Conservation (phyloP, 2,329 filamentous ascomycete genomes). For the Colletotrichum filicis region DNA sequence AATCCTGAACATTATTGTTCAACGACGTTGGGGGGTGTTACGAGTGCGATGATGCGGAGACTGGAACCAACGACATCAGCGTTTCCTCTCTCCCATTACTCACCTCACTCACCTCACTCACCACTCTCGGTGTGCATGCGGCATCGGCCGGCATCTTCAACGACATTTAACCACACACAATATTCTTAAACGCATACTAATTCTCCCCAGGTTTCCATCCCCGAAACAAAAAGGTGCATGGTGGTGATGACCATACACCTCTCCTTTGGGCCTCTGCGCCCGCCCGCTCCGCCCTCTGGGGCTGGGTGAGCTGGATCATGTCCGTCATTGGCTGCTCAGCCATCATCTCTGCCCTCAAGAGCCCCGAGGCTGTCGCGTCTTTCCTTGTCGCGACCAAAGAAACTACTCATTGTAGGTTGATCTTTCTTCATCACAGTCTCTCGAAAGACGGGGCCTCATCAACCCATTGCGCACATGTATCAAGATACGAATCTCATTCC, state of each 20-base stretch:
- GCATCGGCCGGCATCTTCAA: not conserved
- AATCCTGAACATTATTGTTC: too few species aligned
- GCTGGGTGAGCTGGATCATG: conserved; percentile 54
- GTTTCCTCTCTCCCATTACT: not conserved
- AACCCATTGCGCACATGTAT: conserved; percentile 23
- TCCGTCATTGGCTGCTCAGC: conserved; percentile 53
- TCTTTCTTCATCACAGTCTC: conserved; percentile 23
- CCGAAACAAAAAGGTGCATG: conserved; percentile 40
- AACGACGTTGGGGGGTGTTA: too few species aligned
- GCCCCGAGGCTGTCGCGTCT: conserved; percentile 29
- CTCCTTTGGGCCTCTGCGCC: conserved; percentile 42
- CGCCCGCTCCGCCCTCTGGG: conserved; percentile 45
- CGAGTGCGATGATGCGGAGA: not conserved
- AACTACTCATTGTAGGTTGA: conserved; percentile 12
- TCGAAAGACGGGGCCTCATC: too few species aligned
- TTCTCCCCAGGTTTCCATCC: conserved; percentile 21
- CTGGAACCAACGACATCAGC: not conserved
- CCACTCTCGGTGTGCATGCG: not conserved
- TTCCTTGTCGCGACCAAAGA: conserved; percentile 21
- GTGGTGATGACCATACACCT: conserved; percentile 54
- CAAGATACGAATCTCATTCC: not conserved
- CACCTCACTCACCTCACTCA: not conserved
- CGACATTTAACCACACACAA: not conserved
- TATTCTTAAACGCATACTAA: not conserved
- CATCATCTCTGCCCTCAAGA: conserved; percentile 40